Evolutionary conservation across 257 asterid genomes (phyloP).

Genomic region (Fraxinus anomala): DNA sequence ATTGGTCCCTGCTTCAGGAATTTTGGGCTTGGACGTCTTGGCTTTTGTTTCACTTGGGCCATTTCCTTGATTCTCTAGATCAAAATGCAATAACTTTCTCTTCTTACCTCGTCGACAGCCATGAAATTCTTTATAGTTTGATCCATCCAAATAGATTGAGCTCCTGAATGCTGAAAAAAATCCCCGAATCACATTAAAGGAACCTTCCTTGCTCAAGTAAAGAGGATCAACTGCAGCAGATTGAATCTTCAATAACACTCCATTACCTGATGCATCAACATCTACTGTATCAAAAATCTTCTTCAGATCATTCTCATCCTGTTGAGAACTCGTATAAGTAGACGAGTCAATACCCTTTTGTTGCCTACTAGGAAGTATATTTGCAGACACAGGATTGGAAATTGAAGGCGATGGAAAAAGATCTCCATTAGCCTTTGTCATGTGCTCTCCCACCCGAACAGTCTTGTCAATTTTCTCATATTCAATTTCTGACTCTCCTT

Average conservation of each 20-base stretch:
- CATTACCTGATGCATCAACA: constrained; percentile 36
- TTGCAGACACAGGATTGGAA: constrained; percentile 14
- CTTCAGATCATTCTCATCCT: constrained; percentile 20
- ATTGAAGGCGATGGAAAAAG: constrained; percentile 27
- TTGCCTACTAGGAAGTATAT: constrained; percentile 4
- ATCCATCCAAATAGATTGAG: constrained; percentile 40
- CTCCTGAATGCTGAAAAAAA: constrained; percentile 60
- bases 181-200: constrained; percentile 41
- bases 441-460: constrained; percentile 34
- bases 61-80: constrained; percentile 18
- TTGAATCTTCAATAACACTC: constrained; percentile 41
- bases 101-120: constrained; percentile 28
- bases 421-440: constrained; percentile 38
- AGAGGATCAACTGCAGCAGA: constrained; percentile 47
- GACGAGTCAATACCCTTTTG: constrained; percentile 12
- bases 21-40: constrained; percentile 22
- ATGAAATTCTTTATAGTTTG: constrained; percentile 30
- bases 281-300: constrained; percentile 29
- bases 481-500: constrained; percentile 30
- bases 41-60: neutral
- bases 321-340: neutral
- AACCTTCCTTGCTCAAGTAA: constrained; percentile 39
- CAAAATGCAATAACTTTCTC: constrained; percentile 33
- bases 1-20: constrained; percentile 12
- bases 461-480: constrained; percentile 34